Conservation (phyloP, 208 protist species). For the Blechomonas ayalai region DNA sequence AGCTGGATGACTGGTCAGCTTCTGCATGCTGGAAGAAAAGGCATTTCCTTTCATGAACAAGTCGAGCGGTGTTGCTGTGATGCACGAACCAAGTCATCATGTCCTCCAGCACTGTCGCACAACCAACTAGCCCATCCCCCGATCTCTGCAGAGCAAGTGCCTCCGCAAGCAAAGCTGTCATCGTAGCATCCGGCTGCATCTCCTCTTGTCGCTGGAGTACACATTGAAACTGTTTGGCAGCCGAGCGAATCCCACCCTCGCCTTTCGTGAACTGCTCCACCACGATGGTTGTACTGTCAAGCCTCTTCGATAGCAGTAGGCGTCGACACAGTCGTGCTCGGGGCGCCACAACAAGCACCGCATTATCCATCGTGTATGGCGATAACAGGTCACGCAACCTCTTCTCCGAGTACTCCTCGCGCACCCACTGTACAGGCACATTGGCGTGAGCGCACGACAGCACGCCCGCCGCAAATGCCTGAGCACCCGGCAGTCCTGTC, state of each 20-base stretch:
- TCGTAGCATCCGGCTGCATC: slow-evolving; percentile 30
- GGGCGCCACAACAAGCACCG: slow-evolving; percentile 53
- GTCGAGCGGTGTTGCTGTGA: slow-evolving; percentile 17
- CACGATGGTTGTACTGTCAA: slow-evolving; percentile 40
- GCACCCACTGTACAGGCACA: slow-evolving; percentile 67
- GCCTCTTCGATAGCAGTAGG: slow-evolving; percentile 41
- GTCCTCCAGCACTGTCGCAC: slow-evolving; percentile 31
- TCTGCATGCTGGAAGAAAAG: slow-evolving; percentile 1
- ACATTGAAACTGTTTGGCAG: slow-evolving; percentile 43
- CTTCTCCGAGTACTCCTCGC: slow-evolving; percentile 41
- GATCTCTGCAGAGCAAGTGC: slow-evolving; percentile 23
- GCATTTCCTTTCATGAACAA: slow-evolving; percentile 1
- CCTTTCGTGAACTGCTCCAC: slow-evolving; percentile 35
- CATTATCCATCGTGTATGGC: slow-evolving; percentile 55
- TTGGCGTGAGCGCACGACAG: slow-evolving; percentile 26
- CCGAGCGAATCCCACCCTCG: slow-evolving; percentile 15
- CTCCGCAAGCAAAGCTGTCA: slow-evolving; percentile 34
- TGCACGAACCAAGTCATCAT: slow-evolving; percentile 33
- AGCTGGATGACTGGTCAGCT: not conserved
- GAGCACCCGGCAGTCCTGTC: not conserved
- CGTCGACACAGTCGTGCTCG: slow-evolving; percentile 44
- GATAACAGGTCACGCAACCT: slow-evolving; percentile 15
- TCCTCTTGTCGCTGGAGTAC: slow-evolving; percentile 13
- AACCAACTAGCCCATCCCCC: slow-evolving; percentile 12
- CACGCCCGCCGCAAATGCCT: slow-evolving; percentile 40